Base-by-base conservation (phyloP, 2,329 filamentous ascomycete species). In the Hymenoscyphus scutula region DNA sequence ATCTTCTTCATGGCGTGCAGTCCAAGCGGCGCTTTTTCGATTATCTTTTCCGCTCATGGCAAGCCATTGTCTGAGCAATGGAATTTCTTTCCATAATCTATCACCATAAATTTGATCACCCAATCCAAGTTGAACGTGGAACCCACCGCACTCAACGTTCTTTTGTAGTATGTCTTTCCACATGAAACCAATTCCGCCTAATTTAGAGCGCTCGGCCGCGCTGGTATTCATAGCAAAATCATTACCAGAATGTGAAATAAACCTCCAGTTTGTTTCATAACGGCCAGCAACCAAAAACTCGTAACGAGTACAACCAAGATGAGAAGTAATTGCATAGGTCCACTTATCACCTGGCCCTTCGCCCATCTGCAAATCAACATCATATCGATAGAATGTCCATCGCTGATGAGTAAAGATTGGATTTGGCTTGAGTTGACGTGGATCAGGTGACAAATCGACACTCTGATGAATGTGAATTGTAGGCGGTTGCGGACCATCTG, bases 141-240 rank as follows among this genome's bases (percentile, higher is more conserved):
- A 99, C 1, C 95, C 95, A 61, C 93, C 92, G 69, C 93, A 97
- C 70, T 99, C 95, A 30, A 93, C 87, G 71, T 99, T 96, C 81
- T 97, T 97, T 77, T 97, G 92, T 73, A 99, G 82, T 30, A 99
- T 93, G 71, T 99, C 95, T 73, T 97, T 98, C 95, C 95, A 99
- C 94, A 99, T 96, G 73, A 95, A 91, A 0, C 93, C 91, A 1
- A 96, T 84, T 1, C 95, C 95, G 32, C 95, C 95, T 1, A 98
- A 83, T 70, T 89, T 91, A 34, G 88, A 86, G 53, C 94, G 85
- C 70, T 99, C 95, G 65, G 89, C 92, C 60, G 92, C 89, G 65
- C 88, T 92, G 1, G 96, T 95, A 67, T 90, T 89, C 30, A 96
- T 82, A 0, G 92, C 90, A 75, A 98, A 99, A 74, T 99, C 95